These are phyloP conservation scores for Alternaria burnsii DNA, from an alignment of 2,329 filamentous ascomycete species.

Conservation along the genomic window DNA sequence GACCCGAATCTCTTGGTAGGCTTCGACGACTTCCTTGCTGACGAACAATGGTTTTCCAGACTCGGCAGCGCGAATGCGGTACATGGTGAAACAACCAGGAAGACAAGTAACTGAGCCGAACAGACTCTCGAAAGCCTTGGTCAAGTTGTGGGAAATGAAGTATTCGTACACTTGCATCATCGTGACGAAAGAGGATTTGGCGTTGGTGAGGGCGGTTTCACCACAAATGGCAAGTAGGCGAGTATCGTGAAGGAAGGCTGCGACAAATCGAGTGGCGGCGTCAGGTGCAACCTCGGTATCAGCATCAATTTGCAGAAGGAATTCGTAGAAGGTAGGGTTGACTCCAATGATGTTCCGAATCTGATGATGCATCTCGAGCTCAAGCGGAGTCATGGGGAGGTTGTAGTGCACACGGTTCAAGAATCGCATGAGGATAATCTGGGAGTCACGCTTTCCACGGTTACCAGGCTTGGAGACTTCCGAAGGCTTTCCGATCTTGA, in stretches of 20 bases:
- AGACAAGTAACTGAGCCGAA: slow-evolving; percentile 98
- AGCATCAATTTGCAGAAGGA: slow-evolving; percentile 93
- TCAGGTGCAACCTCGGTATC: slow-evolving; percentile 93
- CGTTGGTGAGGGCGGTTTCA: slow-evolving; percentile 92
- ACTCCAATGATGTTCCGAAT: slow-evolving; percentile 99
- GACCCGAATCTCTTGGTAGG: slow-evolving; percentile 91
- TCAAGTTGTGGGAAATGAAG: slow-evolving; percentile 97
- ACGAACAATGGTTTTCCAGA: slow-evolving; percentile 96
- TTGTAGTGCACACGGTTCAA: slow-evolving; percentile 99
- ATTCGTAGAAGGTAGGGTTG: slow-evolving; percentile 98
- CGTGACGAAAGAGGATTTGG: slow-evolving; percentile 90
- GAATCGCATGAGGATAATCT: slow-evolving; percentile 99
- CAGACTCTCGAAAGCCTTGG: slow-evolving; percentile 95
- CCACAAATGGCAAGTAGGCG: slow-evolving; percentile 93
- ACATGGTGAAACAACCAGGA: slow-evolving; percentile 99
- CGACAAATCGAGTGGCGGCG: slow-evolving; percentile 89
- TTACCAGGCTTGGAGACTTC: slow-evolving; percentile 82
- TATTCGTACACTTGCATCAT: slow-evolving; percentile 99
- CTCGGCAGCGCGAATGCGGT: slow-evolving; percentile 92
- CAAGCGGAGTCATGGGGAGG: slow-evolving; percentile 91
- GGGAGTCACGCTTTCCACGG: slow-evolving; percentile 98
- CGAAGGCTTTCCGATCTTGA: slow-evolving; percentile 91
- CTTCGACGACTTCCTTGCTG: slow-evolving; percentile 86
- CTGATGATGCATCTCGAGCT: slow-evolving; percentile 98
- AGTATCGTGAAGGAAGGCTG: slow-evolving; percentile 89